Base-by-base conservation (phyloP, 1,139 yeast genomes). In the Magnusiomyces tetraspermus region DNA sequence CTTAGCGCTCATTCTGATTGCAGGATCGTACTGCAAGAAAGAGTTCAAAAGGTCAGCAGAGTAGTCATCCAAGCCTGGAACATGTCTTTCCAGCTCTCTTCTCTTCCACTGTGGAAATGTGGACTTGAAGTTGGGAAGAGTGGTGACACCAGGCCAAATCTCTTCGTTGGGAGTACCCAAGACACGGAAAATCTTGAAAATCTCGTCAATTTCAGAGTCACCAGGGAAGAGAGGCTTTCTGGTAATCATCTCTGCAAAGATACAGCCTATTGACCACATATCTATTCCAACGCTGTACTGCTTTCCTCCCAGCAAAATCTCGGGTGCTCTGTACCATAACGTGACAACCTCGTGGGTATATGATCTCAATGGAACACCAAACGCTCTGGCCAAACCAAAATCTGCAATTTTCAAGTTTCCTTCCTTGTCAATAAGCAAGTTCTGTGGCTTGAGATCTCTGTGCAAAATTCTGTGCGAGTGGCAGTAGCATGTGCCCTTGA, bases 231-330 rank as follows among this genome's bases (percentile, higher is more conserved):
- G 71, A 10, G 99, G 97, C 69, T 88, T 88, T 58, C 98, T 77
- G 65, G 90, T 88, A 61, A 94, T 92, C 97, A 92, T 90, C 69
- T 92, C 99, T 4, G 97, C 98, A 71, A 94, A 92, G 54, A 92
- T 92, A 69, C 97, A 90, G 23, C 99, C 99, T 55, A 89, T 87
- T 19, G 96, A 87, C 99, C 99, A 92, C 84, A 94, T 89, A 68
- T 92, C 99, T 50, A 92, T 97, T 28, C 97, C 97, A 0, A 97
- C 92, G 50, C 96, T 87, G 70, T 92, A 92, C 69, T 92, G 97
- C 60, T 95, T 88, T 24, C 97, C 97, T 33, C 99, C 99, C 42
- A 92, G 76, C 59, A 92, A 75, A 56, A 92, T 88, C 67, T 92
- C 99, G 0, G 99, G 99, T 0, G 97, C 90, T 60, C 99, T 77